These are phyloP conservation scores for Ligustrum vulgare DNA, from an alignment of 257 asterid genomes.

Conservation along the genomic window DNA sequence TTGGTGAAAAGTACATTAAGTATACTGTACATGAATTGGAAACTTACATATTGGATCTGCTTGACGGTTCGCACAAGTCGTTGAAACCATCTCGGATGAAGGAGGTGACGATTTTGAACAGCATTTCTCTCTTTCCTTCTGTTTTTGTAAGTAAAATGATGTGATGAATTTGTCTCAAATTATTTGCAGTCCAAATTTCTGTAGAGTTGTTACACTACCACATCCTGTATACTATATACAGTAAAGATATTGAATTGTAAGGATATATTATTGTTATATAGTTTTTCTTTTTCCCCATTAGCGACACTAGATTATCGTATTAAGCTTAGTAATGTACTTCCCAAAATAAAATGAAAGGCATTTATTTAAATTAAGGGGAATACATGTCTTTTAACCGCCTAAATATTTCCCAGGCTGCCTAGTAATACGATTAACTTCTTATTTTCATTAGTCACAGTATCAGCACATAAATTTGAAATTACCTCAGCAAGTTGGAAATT, in stretches of 20 bases:
- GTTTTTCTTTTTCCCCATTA: not conserved
- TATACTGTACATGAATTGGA: slow-evolving; percentile 63
- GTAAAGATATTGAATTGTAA: not conserved
- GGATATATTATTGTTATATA: no score
- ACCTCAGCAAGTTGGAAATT: not conserved
- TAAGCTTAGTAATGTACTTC: not conserved
- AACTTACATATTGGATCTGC: slow-evolving; percentile 55
- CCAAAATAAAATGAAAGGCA: not conserved
- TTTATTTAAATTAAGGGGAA: not conserved
- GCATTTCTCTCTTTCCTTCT: slow-evolving; percentile 12
- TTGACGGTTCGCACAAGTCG: slow-evolving; percentile 51
- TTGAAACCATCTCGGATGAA: slow-evolving; percentile 43
- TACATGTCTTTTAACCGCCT: no score
- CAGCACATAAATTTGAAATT: not conserved
- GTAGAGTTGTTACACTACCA: not conserved
- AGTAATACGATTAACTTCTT: not conserved
- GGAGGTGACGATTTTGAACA: not conserved
- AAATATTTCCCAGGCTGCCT: not conserved
- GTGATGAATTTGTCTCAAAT: not conserved
- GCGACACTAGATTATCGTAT: not conserved
- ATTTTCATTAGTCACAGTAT: not conserved
- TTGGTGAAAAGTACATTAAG: slow-evolving; percentile 61
- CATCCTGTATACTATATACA: slow-evolving; percentile 21
- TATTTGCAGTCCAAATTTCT: slow-evolving; percentile 18
- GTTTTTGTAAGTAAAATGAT: not conserved